A percentile compares a stretch with the other conserved stretches of the same genome.
phyloP scores from a whole-genome alignment of 768 basidiomycete genomes.

The Tricholoma flavovirens region DNA sequence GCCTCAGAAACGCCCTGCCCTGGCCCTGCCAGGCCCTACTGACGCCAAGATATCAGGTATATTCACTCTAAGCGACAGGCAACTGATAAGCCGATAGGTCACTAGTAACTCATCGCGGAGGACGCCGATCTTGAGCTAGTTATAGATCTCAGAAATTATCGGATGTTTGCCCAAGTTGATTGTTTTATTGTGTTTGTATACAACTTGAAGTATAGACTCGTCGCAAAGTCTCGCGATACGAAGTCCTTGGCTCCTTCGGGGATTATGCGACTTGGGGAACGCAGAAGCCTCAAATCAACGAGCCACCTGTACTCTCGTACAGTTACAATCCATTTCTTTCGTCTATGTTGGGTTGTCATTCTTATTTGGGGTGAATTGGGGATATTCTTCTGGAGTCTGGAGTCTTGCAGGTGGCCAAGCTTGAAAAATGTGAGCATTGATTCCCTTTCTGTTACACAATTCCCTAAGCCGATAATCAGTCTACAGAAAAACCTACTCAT shows the following conservation, averaged over 20 bases:
- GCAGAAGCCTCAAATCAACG: conserved; percentile 11
- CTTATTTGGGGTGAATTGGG: conserved; percentile 65
- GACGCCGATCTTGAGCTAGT: too few relatives aligned
- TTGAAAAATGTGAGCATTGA: conserved; percentile 20
- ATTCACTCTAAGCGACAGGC: too few relatives aligned
- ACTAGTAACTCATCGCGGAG: too few relatives aligned
- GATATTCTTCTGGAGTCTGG: conserved; percentile 52
- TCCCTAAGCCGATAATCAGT: background rate
- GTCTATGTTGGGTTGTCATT: conserved; percentile 14
- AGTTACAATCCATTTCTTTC: conserved; percentile 15
- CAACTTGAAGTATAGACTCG: too few relatives aligned
- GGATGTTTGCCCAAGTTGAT: background rate
- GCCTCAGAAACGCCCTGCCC: too few relatives aligned
- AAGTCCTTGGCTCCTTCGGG: background rate
- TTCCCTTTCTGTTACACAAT: background rate
- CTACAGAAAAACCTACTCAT: conserved; percentile 35
- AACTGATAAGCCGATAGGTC: too few relatives aligned
- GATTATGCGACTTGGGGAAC: conserved; percentile 17
- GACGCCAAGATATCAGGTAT: too few relatives aligned
- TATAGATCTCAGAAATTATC: too few relatives aligned
- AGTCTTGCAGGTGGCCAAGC: conserved; percentile 56
- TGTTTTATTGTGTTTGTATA: background rate
- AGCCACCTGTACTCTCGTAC: conserved; percentile 16
- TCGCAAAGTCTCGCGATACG: too few relatives aligned
- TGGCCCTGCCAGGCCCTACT: too few relatives aligned